A percentile compares a stretch with the other conserved stretches of the same genome.
Conservation (phyloP, 2,329 filamentous ascomycete genomes). For the Neocucurbitaria cava region DNA sequence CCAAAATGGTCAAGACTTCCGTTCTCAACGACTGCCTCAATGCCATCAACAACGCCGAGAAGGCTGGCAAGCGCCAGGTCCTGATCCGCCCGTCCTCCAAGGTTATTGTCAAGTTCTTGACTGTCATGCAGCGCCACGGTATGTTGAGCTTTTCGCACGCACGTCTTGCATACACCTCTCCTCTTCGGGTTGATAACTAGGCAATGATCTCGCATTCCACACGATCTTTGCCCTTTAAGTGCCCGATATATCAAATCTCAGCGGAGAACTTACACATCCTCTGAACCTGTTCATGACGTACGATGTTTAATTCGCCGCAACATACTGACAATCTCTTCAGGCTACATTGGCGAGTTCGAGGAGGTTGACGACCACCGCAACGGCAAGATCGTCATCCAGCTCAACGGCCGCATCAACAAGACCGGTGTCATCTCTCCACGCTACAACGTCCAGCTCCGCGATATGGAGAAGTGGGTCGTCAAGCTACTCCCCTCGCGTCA, state of each 20-base stretch:
- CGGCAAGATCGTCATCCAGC: constrained; percentile 99
- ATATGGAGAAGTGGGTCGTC: constrained; percentile 99
- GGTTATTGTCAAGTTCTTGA: constrained; percentile 99
- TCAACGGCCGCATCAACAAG: constrained; percentile 99
- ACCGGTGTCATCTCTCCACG: constrained; percentile 98
- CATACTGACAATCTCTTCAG: constrained; percentile 73
- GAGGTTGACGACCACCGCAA: constrained; percentile 99
- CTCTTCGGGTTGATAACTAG: constrained; percentile 99
- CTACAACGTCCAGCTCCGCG: constrained; percentile 97
- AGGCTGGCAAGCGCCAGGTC: constrained; percentile 99
- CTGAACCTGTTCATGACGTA: constrained; percentile 75
- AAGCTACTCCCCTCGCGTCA: constrained; percentile 99
- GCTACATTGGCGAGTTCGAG: constrained; percentile 99
- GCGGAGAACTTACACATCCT: constrained; percentile 98
- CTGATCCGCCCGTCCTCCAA: constrained; percentile 97
- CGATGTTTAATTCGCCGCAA: constrained; percentile 95
- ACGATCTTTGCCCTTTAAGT: constrained; percentile 99
- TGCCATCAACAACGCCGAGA: constrained; percentile 99
- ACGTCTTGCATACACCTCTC: constrained; percentile 29
- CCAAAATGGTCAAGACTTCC: constrained; percentile 98
- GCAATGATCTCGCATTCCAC: constrained; percentile 80
- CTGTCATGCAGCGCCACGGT: constrained; percentile 99
- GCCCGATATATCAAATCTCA: constrained; percentile 87
- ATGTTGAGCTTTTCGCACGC: constrained; percentile 57
- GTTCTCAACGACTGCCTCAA: constrained; percentile 99